Evolutionary conservation across 768 basidiomycete genomes (phyloP).

Genomic region (Rhizopogon vesiculosus): DNA sequence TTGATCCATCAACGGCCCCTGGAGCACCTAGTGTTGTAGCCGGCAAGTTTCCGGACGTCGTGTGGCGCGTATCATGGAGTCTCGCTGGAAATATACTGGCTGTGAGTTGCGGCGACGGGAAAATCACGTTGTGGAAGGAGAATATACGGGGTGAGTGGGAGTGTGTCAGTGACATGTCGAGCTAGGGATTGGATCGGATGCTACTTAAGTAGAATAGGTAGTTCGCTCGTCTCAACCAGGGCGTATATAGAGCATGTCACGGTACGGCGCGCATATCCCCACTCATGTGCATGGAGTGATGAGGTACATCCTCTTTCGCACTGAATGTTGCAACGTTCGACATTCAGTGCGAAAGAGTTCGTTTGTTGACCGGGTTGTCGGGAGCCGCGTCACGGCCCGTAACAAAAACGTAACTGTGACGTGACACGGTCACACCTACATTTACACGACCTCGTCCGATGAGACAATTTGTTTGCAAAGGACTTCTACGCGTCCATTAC

Average conservation of each 20-base stretch:
- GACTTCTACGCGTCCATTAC: slow-evolving; percentile 6
- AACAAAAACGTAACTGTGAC: slow-evolving; percentile 2
- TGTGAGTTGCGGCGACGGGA: slow-evolving; percentile 96
- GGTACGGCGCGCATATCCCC: slow-evolving; percentile 26
- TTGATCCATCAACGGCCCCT: slow-evolving; percentile 62
- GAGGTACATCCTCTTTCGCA: too few relatives aligned
- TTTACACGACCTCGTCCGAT: slow-evolving; percentile 17
- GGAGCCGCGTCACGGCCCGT: not conserved
- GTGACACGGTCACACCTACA: slow-evolving; percentile 13
- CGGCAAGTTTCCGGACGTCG: slow-evolving; percentile 93
- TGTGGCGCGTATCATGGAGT: slow-evolving; percentile 99
- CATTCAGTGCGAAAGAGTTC: too few relatives aligned
- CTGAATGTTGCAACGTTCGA: too few relatives aligned
- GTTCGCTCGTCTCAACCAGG: slow-evolving; percentile 2
- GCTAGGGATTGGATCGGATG: slow-evolving; percentile 35
- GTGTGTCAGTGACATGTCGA: slow-evolving; percentile 92
- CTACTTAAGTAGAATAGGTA: not conserved
- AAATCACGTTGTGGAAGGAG: slow-evolving; percentile 98
- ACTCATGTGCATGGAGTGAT: slow-evolving; percentile 15
- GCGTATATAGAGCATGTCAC: slow-evolving; percentile 24
- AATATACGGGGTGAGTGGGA: slow-evolving; percentile 94
- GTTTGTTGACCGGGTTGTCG: too few relatives aligned
- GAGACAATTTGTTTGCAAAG: slow-evolving; percentile 11
- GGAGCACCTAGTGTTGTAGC: slow-evolving; percentile 39
- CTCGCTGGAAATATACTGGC: slow-evolving; percentile 94